Evolutionary conservation across 1,284 basidiomycete genomes (phyloP).

Genomic region (Sparassis latifolia): DNA sequence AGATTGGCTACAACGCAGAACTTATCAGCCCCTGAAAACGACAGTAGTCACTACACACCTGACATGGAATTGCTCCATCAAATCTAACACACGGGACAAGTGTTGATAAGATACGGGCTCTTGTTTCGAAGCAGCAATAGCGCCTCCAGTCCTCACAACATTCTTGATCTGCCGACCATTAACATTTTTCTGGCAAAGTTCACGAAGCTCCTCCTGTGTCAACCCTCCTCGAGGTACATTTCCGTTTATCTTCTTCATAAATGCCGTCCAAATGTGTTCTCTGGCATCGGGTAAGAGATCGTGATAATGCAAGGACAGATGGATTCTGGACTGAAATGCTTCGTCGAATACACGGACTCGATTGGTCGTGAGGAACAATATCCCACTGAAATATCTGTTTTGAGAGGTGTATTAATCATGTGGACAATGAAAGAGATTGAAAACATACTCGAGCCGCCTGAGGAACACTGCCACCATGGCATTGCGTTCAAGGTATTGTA

Average conservation of each 20-base stretch:
- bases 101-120: conserved; percentile 41
- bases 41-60: conserved; percentile 33
- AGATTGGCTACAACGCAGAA: conserved; percentile 9
- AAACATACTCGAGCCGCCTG: conserved; percentile 23
- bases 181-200: conserved; percentile 43
- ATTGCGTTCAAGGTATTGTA: conserved; percentile 55
- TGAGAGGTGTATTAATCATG: neutral
- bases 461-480: conserved; percentile 55
- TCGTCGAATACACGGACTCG: conserved; percentile 61
- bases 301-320: conserved; percentile 55
- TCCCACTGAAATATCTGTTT: conserved; percentile 54
- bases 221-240: conserved; percentile 26
- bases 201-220: conserved; percentile 35
- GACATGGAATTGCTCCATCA: conserved; percentile 52
- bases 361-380: conserved; percentile 65
- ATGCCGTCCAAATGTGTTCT: conserved; percentile 52
- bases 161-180: conserved; percentile 66
- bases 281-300: conserved; percentile 46
- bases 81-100: conserved; percentile 50
- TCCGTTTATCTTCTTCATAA: conserved; percentile 43
- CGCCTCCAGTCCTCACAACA: conserved; percentile 53
- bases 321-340: conserved; percentile 62
- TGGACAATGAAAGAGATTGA: neutral
- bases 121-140: conserved; percentile 42
- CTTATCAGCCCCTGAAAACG: neutral